These are phyloP conservation scores for Viola pubescens DNA, from an alignment of 441 rosid genomes.

Conservation along the genomic window DNA sequence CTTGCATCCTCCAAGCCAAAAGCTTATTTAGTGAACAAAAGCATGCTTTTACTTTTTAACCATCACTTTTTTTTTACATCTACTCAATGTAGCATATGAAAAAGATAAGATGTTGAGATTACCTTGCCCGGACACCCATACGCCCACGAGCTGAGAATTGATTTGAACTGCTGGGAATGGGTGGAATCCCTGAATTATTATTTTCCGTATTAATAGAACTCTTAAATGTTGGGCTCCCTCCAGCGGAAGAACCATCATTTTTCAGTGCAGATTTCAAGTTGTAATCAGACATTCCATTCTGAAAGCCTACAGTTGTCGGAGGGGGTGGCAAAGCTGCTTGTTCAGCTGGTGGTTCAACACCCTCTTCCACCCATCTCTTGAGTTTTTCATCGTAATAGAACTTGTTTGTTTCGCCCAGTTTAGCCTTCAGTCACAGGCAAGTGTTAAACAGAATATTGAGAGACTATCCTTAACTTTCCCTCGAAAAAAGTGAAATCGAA, in stretches of 20 bases:
- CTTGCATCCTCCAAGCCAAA: too few species aligned
- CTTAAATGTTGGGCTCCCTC: slow-evolving; percentile 37
- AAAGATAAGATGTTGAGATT: slow-evolving; percentile 3
- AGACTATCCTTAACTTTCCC: slow-evolving; percentile 5
- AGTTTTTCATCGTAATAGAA: slow-evolving; percentile 93
- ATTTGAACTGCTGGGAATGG: slow-evolving; percentile 63
- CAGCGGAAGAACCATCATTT: slow-evolving; percentile 37
- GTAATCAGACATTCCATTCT: slow-evolving; percentile 59
- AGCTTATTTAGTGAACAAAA: neutral
- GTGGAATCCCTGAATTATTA: slow-evolving; percentile 67
- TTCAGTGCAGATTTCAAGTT: slow-evolving; percentile 54
- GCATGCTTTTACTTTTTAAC: neutral
- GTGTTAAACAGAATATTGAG: neutral
- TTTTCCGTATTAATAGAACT: slow-evolving; percentile 40
- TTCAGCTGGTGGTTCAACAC: slow-evolving; percentile 78
- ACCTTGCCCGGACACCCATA: slow-evolving; percentile 71
- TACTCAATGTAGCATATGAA: neutral
- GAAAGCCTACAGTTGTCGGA: slow-evolving; percentile 55
- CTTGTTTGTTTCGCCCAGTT: slow-evolving; percentile 78
- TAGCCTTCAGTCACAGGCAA: slow-evolving; percentile 50
- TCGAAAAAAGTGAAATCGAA: neutral
- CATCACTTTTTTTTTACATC: neutral
- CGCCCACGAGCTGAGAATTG: slow-evolving; percentile 77
- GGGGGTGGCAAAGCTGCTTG: slow-evolving; percentile 79
- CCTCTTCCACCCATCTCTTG: slow-evolving; percentile 98